Base-by-base conservation (phyloP, 106 monocot species). In the Narthecium ossifragum region DNA sequence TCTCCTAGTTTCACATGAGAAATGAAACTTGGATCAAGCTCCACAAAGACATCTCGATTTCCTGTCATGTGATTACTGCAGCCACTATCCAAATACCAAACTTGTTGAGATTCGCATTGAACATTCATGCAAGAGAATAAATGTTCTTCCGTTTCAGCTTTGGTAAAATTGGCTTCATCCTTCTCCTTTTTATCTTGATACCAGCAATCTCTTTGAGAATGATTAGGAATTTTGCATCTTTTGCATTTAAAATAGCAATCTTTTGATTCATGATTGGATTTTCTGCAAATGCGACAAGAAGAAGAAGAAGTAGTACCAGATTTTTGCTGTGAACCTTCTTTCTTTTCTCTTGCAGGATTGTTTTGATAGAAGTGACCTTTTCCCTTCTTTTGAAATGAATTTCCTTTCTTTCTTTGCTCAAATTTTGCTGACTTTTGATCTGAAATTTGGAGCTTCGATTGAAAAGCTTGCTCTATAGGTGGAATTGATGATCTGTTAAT, bases 161-260 rank as follows among this genome's bases (percentile, higher is more conserved):
- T 34, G 20, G 14, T n/a, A 60, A 46, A 60, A 46, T 43, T 60
- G 1, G 45, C 60, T 29, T 60, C 22, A 26, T 41, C 17, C 2
- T 28, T 46, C 14, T 34, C 60, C 26, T 18, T 26, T 45, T 60
- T 60, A 27, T 49, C n/a, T n/a, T n/a, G 10, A 27, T 27, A 27
- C 26, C 52, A 52, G 28, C 52, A 52, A 52, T 52, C 26, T 60
- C 45, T 60, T 29, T 60, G 22, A 2, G 24, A 41, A n/a, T 45
- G 41, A 8, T 34, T 34, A 28, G 24, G 34, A 34, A 39, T 60
- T 46, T 60, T 60, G 45, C 60, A 60, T 28, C 29, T 17, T 23
- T 45, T 60, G 29, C 45, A 60, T 46, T 30, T 60, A 29, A 15
- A 26, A 8, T 20, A 17, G n/a, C 59, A 40, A 32, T 41, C 40